Conservation (phyloP, 2,329 filamentous ascomycete species). For the Fusarium praegraminearum region DNA sequence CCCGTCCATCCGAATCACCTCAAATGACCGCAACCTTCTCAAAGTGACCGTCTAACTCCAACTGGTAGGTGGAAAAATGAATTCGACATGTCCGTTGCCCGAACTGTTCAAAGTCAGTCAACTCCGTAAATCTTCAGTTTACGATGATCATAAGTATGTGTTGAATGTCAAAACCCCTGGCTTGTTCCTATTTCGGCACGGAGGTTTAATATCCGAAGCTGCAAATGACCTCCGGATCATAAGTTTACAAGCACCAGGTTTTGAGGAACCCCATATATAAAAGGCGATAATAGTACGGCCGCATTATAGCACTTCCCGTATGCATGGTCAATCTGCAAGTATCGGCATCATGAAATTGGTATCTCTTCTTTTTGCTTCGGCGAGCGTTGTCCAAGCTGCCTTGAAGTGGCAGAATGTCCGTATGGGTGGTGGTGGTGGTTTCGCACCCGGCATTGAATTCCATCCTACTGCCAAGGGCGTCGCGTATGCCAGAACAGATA, state of each 20-base stretch:
- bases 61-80: slow-evolving; percentile 2
- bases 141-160: neutral
- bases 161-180: neutral
- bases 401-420: slow-evolving; percentile 38
- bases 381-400: slow-evolving; percentile 12
- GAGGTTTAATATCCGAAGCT: neutral
- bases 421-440: slow-evolving; percentile 36
- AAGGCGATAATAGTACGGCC: neutral
- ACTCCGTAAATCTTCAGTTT: neutral
- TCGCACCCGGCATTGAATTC: slow-evolving; percentile 35
- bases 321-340: neutral
- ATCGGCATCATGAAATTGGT: slow-evolving; percentile 24
- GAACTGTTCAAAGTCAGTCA: neutral
- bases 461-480: slow-evolving; percentile 37
- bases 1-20: neutral
- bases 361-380: slow-evolving; percentile 22
- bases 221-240: neutral
- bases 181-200: slow-evolving; percentile 3
- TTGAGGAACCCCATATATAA: neutral
- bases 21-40: neutral
- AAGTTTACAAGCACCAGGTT: neutral
- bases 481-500: slow-evolving; percentile 35
- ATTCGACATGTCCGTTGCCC: neutral
- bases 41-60: neutral
- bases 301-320: neutral